phyloP scores from a whole-genome alignment of 176 grass and related monocot genomes.

The Phragmites australis region DNA sequence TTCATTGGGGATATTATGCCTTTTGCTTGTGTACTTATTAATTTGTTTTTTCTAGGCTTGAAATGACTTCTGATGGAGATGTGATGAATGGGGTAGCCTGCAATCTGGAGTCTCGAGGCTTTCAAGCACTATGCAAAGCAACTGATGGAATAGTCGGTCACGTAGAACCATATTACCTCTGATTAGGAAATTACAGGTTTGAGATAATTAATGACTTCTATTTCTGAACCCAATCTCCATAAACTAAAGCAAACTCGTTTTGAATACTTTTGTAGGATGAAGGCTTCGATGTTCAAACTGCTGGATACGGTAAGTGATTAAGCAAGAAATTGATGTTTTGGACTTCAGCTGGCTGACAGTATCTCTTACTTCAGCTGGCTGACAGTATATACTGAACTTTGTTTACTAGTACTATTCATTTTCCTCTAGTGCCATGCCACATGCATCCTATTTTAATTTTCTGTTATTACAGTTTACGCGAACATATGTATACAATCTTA shows the following conservation, averaged over 20 bases:
- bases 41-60: slow-evolving; percentile 53
- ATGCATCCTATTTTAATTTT: background rate
- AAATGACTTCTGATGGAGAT: slow-evolving; percentile 68
- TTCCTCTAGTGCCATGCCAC: background rate
- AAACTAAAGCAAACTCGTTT: slow-evolving; percentile 37
- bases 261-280: slow-evolving; percentile 62
- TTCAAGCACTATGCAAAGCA: slow-evolving; percentile 85
- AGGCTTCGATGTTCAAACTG: slow-evolving; percentile 97
- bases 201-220: background rate
- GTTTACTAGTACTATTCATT: background rate
- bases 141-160: slow-evolving; percentile 79
- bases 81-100: slow-evolving; percentile 88
- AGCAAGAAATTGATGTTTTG: background rate
- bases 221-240: slow-evolving; percentile 7
- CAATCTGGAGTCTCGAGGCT: slow-evolving; percentile 75
- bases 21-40: too few species aligned
- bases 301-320: slow-evolving; percentile 72
- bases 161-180: slow-evolving; percentile 90
- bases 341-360: background rate
- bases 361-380: background rate
- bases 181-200: slow-evolving; percentile 92
- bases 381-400: background rate
- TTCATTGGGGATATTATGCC: too few species aligned
- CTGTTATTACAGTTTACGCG: background rate
- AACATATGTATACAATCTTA: background rate